Evolutionary conservation across 768 basidiomycete genomes (phyloP), one percentile per base, ranked within the genome.

Genomic region (Lentinula sp.): DNA sequence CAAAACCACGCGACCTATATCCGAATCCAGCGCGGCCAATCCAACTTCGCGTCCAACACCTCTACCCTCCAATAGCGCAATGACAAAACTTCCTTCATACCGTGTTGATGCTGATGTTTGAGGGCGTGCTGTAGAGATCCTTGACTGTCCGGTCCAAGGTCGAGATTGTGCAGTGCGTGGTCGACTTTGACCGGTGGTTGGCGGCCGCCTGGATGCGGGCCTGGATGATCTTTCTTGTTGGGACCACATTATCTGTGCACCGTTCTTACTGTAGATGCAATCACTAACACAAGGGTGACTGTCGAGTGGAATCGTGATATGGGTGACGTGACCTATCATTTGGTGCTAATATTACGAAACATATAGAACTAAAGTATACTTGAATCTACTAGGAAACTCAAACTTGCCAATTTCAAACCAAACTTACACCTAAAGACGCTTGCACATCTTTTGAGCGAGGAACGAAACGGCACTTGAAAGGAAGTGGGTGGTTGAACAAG

Each of bases 11-110:
- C 83, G 79, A 0, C 88, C 92, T 0, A 88, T 91, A 35, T 91
- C 88, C 60, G 79, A 83, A 61, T 95, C 87, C n/a, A 94, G 78
- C 0, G 90, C 89, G 0, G 92, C 93, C 35, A 97, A 84, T 2
- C 95, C 95, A 8, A 96, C 84, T 69, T 96, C 94, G 58, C 89
- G 78, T 0, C 87, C 87, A 32, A 92, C 78, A 1, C 91, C 90
- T 28, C 91, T 77, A 10, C 89, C 88, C 72, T 93, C 91, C 31
- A 93, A 73, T 18, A 93, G 71, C 2, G 91, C 86, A 31, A 90
- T 76, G 3, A 90, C 74, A 68, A 85, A 86, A 60, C 75, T 86
- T 0, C 78, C 80, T 63, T 91, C 89, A 48, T 78, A 76, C 31
- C 78, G 74, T 15, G 78, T 78, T 5, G 88, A 88, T 2, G 76